These are phyloP conservation scores for Aspergillus egyptiacus DNA, from an alignment of 495 filamentous ascomycete species.

Conservation along the genomic window DNA sequence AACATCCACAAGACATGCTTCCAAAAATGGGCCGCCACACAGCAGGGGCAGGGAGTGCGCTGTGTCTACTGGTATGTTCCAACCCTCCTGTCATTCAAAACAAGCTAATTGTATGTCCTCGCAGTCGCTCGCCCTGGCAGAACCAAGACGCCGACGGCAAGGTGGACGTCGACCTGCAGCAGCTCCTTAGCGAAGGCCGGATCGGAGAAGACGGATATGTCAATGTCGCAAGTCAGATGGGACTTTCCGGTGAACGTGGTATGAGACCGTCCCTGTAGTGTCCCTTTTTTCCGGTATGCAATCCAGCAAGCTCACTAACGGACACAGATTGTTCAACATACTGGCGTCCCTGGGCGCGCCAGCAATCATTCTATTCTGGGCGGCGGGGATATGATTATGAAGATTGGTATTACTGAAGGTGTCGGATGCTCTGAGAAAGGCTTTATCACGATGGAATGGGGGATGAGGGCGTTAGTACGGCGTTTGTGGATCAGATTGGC, in stretches of 20 bases:
- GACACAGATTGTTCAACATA: conserved; percentile 39
- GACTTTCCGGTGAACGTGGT: conserved; percentile 52
- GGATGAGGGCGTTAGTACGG: not conserved
- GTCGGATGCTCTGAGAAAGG: not conserved
- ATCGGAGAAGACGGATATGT: conserved; percentile 56
- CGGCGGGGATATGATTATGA: conserved; percentile 6
- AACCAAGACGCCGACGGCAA: conserved; percentile 41
- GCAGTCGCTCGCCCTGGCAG: conserved; percentile 57
- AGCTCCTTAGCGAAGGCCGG: conserved; percentile 34
- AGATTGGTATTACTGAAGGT: not conserved
- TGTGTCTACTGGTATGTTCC: conserved; percentile 59
- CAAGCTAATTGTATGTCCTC: not conserved
- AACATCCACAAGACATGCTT: conserved; percentile 73
- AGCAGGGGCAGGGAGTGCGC: conserved; percentile 47
- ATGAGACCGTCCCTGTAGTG: conserved; percentile 27
- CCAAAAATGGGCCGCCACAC: conserved; percentile 59
- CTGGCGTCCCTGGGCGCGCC: conserved; percentile 36
- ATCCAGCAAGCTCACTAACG: conserved; percentile 1
- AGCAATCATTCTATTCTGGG: conserved; percentile 21
- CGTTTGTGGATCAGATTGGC: not conserved
- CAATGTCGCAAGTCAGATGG: conserved; percentile 59
- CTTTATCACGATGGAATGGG: not conserved
- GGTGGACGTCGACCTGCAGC: conserved; percentile 26
- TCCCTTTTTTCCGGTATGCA: not conserved
- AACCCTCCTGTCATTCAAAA: not conserved